Base-by-base conservation (phyloP, 1,139 yeast species). In the Nematodospora anomalae region DNA sequence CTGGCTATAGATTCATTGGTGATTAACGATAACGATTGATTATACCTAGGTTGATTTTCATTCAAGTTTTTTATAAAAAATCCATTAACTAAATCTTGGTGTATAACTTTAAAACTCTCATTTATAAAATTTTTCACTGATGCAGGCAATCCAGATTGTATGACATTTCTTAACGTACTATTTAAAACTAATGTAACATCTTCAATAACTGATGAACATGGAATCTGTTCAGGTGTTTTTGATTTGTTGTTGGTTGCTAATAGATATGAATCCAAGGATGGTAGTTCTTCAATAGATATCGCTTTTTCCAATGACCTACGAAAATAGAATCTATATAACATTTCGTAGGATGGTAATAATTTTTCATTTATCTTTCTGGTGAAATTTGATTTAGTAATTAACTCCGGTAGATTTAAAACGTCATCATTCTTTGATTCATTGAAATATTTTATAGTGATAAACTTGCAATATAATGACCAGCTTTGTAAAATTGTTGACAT, bases 391-490 rank as follows among this genome's bases (percentile, higher is more conserved):
- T 76, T 65, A 2, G 63, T 35, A 4, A 89, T 66, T 4, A 87
- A 74, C 28, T 62, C 57, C 2, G 89, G 88, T 23, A 76, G 49
- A 24, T 55, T 53, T 22, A 74, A 47, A 1, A 26, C 26, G 3
- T 32, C 9, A 3, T 28, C 5, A 27, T 45, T 16, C 31, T 39
- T 30, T 23, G 31, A 26, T n/a, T 36, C 27, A 20, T 39, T 36
- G 37, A 55, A 68, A 79, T 86, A 86, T 43, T 83, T 76, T 22
- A 75, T 70, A 2, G 87, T 76, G 47, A 87, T 72, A 51, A 89
- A 92, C 51, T 79, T 79, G 42, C 86, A 74, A 57, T 89, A 94
- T 57, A 88, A 72, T 6, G 86, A 71, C 97, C 98, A 92, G 44
- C 89, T 80, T 52, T 85, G 87, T 51, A 92, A 64, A 52, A 92